A percentile compares a stretch with the other conserved stretches of the same genome.
Conservation (phyloP, 2,329 filamentous ascomycete genomes). For the Corinectria fuckeliana region DNA sequence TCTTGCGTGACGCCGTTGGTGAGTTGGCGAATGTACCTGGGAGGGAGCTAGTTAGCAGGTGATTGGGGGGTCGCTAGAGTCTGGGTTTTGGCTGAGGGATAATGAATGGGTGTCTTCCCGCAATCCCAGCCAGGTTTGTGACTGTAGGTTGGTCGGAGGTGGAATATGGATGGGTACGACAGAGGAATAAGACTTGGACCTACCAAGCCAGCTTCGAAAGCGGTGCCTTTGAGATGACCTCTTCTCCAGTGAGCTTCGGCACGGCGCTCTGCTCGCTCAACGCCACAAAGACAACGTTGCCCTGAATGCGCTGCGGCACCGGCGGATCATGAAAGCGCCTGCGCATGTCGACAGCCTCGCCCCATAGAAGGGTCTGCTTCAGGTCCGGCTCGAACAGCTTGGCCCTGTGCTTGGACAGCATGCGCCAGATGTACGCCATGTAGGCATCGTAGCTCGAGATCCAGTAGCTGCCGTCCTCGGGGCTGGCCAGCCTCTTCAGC, state of each 20-base stretch:
- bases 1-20: slow-evolving; percentile 44
- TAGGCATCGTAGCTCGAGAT: slow-evolving; percentile 53
- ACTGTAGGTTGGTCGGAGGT: no score
- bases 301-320: background rate
- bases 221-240: background rate
- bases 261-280: background rate
- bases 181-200: background rate
- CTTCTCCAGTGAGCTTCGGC: background rate
- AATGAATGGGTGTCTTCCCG: no score
- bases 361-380: background rate
- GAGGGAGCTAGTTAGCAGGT: background rate
- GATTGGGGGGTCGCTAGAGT: no score
- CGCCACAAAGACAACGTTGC: background rate
- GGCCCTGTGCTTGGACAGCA: slow-evolving; percentile 23
- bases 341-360: background rate
- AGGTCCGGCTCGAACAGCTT: background rate
- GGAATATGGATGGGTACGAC: background rate
- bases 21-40: slow-evolving; percentile 42
- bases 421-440: slow-evolving; percentile 48
- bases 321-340: background rate
- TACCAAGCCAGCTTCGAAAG: background rate
- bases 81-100: no score
- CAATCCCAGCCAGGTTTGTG: no score
- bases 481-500: slow-evolving; percentile 46
- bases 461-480: slow-evolving; percentile 43